phyloP scores from a whole-genome alignment of 2,329 filamentous ascomycete species.

The Didymella glomerata region DNA sequence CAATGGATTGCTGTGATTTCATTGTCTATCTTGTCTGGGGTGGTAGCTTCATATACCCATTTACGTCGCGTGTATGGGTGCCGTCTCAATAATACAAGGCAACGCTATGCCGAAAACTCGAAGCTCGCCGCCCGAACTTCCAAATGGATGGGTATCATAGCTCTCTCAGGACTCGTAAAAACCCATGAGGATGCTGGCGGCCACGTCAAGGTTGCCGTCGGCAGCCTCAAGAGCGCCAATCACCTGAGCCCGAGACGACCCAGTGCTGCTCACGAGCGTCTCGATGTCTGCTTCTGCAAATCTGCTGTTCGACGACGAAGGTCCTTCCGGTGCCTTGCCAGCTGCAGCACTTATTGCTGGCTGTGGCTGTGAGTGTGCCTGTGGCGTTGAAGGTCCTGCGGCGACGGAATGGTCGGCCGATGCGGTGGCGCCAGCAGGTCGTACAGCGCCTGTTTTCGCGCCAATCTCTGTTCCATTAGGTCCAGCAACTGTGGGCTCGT shows the following conservation, averaged over 20 bases:
- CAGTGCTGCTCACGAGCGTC: slow-evolving; percentile 74
- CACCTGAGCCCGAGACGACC: slow-evolving; percentile 78
- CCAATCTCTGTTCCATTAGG: slow-evolving; percentile 91
- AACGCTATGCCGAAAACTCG: slow-evolving; percentile 6
- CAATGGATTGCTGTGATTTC: neutral
- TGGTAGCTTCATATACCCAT: neutral
- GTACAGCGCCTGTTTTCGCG: slow-evolving; percentile 79
- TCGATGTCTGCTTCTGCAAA: slow-evolving; percentile 74
- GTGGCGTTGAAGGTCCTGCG: slow-evolving; percentile 23
- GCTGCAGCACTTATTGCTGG: slow-evolving; percentile 23
- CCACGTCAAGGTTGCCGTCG: slow-evolving; percentile 84
- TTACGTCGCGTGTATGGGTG: neutral
- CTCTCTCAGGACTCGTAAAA: slow-evolving; percentile 4
- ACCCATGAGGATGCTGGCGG: slow-evolving; percentile 78
- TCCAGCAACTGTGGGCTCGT: slow-evolving; percentile 85
- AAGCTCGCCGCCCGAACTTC: slow-evolving; percentile 1
- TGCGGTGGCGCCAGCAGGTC: slow-evolving; percentile 56
- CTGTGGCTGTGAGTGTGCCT: slow-evolving; percentile 8
- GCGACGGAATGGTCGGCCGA: slow-evolving; percentile 38
- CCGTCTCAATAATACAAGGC: slow-evolving; percentile 20
- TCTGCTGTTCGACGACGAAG: slow-evolving; percentile 27
- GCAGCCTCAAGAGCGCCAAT: slow-evolving; percentile 83
- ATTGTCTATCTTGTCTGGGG: slow-evolving; percentile 10
- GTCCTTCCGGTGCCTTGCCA: slow-evolving; percentile 29
- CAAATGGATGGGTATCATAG: slow-evolving; percentile 18